phyloP scores from a whole-genome alignment of 2,329 filamentous ascomycete genomes.

The Clarireedia hainanense region DNA sequence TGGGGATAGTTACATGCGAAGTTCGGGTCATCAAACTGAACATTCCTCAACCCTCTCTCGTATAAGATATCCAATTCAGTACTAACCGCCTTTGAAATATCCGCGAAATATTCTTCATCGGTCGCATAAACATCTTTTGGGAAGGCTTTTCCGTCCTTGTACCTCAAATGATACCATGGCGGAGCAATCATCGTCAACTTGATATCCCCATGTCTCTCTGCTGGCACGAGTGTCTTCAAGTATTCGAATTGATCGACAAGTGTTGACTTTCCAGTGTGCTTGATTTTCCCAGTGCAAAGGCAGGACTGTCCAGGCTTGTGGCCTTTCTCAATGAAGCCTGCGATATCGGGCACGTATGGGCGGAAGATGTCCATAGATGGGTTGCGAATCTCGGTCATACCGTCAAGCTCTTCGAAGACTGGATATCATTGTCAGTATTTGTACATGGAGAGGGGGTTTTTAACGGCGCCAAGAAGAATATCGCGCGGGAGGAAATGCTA shows the following conservation, averaged over 20 bases:
- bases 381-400: constrained; percentile 22
- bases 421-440: constrained; percentile 3
- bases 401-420: constrained; percentile 25
- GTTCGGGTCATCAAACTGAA: constrained; percentile 50
- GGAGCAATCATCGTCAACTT: constrained; percentile 64
- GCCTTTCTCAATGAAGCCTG: constrained; percentile 35
- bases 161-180: constrained; percentile 62
- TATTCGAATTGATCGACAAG: constrained; percentile 50
- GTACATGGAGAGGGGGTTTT: too few species aligned
- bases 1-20: constrained; percentile 38
- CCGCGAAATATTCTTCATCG: constrained; percentile 45
- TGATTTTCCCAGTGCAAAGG: constrained; percentile 40
- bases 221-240: constrained; percentile 49
- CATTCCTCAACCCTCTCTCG: constrained; percentile 43
- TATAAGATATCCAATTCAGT: constrained; percentile 45
- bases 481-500: constrained; percentile 3
- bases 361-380: constrained; percentile 32
- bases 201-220: constrained; percentile 54
- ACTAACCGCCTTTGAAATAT: constrained; percentile 46
- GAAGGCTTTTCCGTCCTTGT: constrained; percentile 44
- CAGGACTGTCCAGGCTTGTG: constrained; percentile 40
- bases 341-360: constrained; percentile 34
- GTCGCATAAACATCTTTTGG: constrained; percentile 41
- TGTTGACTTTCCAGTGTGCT: constrained; percentile 35
- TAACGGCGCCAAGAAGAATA: constrained; percentile 21